Conservation (phyloP, 495 filamentous ascomycete species). For the Tuber aestivum region DNA sequence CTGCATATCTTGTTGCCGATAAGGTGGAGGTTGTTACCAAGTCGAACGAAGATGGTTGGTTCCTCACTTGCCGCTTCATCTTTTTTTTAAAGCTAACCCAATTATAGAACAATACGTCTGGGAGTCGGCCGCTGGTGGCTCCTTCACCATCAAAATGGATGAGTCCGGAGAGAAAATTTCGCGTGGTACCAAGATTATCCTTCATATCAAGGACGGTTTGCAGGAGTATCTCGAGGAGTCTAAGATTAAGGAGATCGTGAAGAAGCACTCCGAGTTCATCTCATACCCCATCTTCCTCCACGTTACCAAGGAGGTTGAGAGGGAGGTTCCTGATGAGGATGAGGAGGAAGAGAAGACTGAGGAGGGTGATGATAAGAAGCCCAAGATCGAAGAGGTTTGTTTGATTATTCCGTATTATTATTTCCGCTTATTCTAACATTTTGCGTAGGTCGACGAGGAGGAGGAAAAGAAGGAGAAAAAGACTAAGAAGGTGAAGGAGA, state of each 20-base stretch:
- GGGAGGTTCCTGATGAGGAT: constrained; percentile 94
- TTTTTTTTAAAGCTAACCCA: constrained; percentile 10
- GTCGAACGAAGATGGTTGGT: constrained; percentile 83
- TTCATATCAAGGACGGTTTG: constrained; percentile 99
- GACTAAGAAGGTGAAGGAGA: constrained; percentile 99
- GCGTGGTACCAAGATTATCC: constrained; percentile 95
- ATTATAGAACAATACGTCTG: constrained; percentile 83
- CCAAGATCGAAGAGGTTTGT: constrained; percentile 68
- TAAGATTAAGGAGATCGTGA: constrained; percentile 99
- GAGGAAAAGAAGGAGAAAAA: constrained; percentile 86
- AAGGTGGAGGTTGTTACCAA: constrained; percentile 91
- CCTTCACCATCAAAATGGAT: constrained; percentile 88
- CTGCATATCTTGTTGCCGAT: constrained; percentile 98
- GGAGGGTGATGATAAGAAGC: constrained; percentile 67
- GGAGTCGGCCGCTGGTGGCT: constrained; percentile 96
- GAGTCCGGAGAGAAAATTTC: constrained; percentile 84
- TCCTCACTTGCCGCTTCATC: constrained; percentile 1
- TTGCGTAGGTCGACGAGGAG: constrained; percentile 63
- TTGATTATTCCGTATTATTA: not conserved
- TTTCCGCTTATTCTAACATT: constrained; percentile 47
- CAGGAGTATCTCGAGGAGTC: constrained; percentile 94
- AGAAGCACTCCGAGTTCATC: constrained; percentile 99
- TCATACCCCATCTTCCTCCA: constrained; percentile 99
- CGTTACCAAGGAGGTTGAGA: constrained; percentile 98
- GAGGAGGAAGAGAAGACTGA: constrained; percentile 64